Evolutionary conservation across 2,329 filamentous ascomycete genomes (phyloP), one percentile per base, ranked within the genome.

Genomic region (Epichloe aotearoae): DNA sequence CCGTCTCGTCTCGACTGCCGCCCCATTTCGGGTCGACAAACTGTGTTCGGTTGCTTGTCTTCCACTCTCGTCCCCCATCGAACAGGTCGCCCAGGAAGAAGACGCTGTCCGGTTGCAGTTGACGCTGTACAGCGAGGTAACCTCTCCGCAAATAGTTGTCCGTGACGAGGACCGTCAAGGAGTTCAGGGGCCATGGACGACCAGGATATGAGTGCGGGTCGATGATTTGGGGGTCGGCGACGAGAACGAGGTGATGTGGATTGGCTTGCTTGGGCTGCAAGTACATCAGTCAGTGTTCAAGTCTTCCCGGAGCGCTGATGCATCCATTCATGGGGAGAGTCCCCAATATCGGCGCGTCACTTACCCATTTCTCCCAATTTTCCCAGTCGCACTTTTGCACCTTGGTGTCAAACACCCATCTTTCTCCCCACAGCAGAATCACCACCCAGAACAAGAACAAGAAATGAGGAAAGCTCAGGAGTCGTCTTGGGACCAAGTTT

Each of bases 61-160:
- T 85, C 93, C 93, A 98, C 71, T 98, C 93, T 57, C 93, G 79
- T 8, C 93, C 93, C 4, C 93, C 93, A 62, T 98, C 93, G 61
- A 98, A 96, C 1, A 98, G 72, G 63, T 98, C 93, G 7, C 93
- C 93, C 0, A 98, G 73, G 62, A 98, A 97, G 62, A 96, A 80
- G 1, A 95, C 73, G 15, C 86, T 90, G 63, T 96, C 88, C 0
- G 93, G 93, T n/a, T 79, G 78, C 14, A 97, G 73, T 17, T 79
- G 71, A 17, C 76, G 71, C 61, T 95, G 88, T 52, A 97, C 76
- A 49, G 83, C 77, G n/a, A 74, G 77, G 64, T 94, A 97, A 8
- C 86, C 83, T 41, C 90, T 82, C 40, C 83, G 82, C 56, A 98
- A 78, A 67, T 96, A 98, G 62, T 88, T 86, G 67, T 98, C 93